A percentile compares a stretch with the other conserved stretches of the same genome.
These are phyloP conservation scores for Hygrophila difformis DNA, from an alignment of 257 asterid species.

Conservation along the genomic window DNA sequence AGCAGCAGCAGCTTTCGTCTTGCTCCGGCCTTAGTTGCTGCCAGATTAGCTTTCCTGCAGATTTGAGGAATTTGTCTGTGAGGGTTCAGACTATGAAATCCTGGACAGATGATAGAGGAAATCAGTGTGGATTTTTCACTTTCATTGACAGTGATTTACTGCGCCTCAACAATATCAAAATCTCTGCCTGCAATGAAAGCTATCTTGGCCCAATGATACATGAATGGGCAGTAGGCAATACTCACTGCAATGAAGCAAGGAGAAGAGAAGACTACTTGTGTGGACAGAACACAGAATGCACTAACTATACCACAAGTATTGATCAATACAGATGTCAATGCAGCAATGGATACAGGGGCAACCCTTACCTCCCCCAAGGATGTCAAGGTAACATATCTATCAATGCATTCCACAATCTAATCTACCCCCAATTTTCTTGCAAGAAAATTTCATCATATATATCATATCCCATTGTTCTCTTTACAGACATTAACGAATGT, in stretches of 20 bases:
- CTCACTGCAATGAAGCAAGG: no score
- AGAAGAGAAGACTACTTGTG: slow-evolving; percentile 5
- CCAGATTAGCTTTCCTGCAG: no score
- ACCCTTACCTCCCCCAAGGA: no score
- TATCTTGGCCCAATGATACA: neutral
- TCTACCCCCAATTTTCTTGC: no score
- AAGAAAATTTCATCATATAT: no score
- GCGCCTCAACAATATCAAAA: neutral
- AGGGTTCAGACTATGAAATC: slow-evolving; percentile 16
- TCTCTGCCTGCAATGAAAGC: neutral
- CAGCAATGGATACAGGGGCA: no score
- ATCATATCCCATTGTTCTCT: no score
- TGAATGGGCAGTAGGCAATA: no score
- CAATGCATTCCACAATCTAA: slow-evolving; percentile 18
- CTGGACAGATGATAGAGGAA: slow-evolving; percentile 6
- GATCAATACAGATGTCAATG: slow-evolving; percentile 21
- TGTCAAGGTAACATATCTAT: slow-evolving; percentile 33
- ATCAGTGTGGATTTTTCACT: slow-evolving; percentile 11
- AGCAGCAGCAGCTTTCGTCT: neutral
- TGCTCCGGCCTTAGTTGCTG: slow-evolving; percentile 23
- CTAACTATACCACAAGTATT: slow-evolving; percentile 3
- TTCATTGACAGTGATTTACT: slow-evolving; percentile 6
- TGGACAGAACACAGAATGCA: slow-evolving; percentile 12
- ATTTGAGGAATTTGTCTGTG: neutral
- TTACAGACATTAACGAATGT: slow-evolving; percentile 26